Evolutionary conservation across 345 rosid genomes (phyloP).

Genomic region (Arabidopsis arenosa): DNA sequence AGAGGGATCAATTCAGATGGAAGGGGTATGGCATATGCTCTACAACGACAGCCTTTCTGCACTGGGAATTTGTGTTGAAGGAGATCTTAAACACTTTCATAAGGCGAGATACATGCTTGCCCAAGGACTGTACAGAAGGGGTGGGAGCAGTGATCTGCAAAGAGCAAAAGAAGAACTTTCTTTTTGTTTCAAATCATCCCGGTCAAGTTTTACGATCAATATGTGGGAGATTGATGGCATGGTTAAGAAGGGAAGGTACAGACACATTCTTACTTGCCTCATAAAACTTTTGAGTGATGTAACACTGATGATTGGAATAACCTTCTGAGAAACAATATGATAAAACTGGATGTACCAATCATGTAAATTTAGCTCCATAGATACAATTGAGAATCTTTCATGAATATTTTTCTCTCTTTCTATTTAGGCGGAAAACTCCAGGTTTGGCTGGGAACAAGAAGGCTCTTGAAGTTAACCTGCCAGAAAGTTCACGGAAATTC

Average conservation of each 20-base stretch:
- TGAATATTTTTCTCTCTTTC: conserved; percentile 31
- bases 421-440: conserved; percentile 81
- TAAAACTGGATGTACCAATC: conserved; percentile 28
- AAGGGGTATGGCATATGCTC: conserved; percentile 81
- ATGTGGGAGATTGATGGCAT: conserved; percentile 99
- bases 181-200: conserved; percentile 90
- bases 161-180: conserved; percentile 94
- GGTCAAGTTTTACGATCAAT: conserved; percentile 91
- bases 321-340: conserved; percentile 28
- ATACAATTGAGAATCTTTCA: conserved; percentile 30
- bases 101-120: conserved; percentile 98
- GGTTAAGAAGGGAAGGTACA: conserved; percentile 94
- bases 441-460: conserved; percentile 80
- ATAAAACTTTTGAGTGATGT: not conserved
- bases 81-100: conserved; percentile 97
- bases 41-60: conserved; percentile 89
- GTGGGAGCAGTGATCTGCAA: conserved; percentile 74
- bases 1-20: conserved; percentile 60
- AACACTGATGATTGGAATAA: conserved; percentile 18
- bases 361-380: conserved; percentile 12
- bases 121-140: conserved; percentile 80
- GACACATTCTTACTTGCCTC: conserved; percentile 29
- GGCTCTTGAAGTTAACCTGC: conserved; percentile 86
- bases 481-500: conserved; percentile 97
- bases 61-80: conserved; percentile 84